Base-by-base conservation (phyloP, 805 yeast species). In the Brettanomyces naardenensis region DNA sequence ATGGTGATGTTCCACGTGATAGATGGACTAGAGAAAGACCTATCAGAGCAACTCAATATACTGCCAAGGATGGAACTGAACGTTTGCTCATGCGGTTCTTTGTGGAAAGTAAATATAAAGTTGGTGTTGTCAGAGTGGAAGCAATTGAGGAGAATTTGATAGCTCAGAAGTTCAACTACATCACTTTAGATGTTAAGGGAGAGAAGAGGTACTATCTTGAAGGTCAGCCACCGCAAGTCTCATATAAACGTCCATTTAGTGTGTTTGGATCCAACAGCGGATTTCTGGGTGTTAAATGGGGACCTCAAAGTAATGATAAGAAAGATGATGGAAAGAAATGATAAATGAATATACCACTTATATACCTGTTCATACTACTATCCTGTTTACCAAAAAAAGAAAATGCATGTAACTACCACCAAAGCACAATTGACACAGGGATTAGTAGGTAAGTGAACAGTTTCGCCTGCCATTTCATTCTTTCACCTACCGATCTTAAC, bases 1-100 rank as follows among this genome's bases (percentile, higher is more conserved):
- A 83, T 52, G 95, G 96, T 33, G 94, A 83, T 48, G 55, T 47
- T 7, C 60, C 75, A 1, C 67, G 71, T 18, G 90, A 84, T 53
- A 76, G 76, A 50, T 86, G 95, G 90, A 82, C 87, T 6, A 75
- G 95, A 64, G 84, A 84, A 54, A 75, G 95, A 62, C 95, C 96
- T 2, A 75, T 85, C 29, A 75, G 78, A 35, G 75, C 92, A 11
- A 72, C 84, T 39, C 68, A 79, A 42, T 61, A 75, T 39, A 51
- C 53, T 0, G 95, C 82, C 37, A 71, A 75, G 43, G 80, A 80
- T 41, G 95, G 95, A 2, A 75, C 78, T 48, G 92, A 84, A 47
- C 94, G 83, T 48, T 68, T 84, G 49, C 66, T 78, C 41, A 82
- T 89, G 92, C 78, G 81, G 55, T 88, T 88, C 60, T 88, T 82